Percentiles rank a stretch among this genome's conserved stretches.
phyloP scores from a whole-genome alignment of 73 alveolate species.

The Tetrahymena elliotti region DNA sequence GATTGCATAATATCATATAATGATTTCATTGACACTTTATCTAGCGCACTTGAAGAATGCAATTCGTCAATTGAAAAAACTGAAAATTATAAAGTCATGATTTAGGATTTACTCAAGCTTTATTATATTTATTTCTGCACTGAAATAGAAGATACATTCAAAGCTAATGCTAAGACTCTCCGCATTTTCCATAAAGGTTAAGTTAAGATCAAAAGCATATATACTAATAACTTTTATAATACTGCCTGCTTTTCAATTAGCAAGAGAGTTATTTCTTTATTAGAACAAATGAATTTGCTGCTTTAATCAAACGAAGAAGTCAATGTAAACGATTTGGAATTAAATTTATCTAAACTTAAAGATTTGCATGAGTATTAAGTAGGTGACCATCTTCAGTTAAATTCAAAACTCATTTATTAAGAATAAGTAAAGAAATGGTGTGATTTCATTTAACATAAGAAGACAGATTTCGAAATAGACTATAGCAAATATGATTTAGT shows the following conservation, averaged over 20 bases:
- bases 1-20: background rate
- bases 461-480: background rate
- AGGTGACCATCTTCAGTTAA: background rate
- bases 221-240: background rate
- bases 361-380: background rate
- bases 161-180: background rate
- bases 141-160: background rate
- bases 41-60: background rate
- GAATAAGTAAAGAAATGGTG: background rate
- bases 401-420: background rate
- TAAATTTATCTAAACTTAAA: background rate
- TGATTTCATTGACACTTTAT: background rate
- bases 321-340: background rate
- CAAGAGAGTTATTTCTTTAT: background rate
- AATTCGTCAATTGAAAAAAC: background rate
- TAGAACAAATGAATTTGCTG: background rate
- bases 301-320: background rate
- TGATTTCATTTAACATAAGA: background rate
- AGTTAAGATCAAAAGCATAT: background rate
- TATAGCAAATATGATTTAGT: background rate
- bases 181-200: background rate
- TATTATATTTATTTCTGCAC: background rate
- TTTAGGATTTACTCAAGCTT: background rate
- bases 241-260: background rate
- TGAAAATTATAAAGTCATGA: background rate